Percentiles rank a stretch among this genome's conserved stretches.
phyloP scores from a whole-genome alignment of 164 flowering plant genomes.

The Macadamia tetraphylla region DNA sequence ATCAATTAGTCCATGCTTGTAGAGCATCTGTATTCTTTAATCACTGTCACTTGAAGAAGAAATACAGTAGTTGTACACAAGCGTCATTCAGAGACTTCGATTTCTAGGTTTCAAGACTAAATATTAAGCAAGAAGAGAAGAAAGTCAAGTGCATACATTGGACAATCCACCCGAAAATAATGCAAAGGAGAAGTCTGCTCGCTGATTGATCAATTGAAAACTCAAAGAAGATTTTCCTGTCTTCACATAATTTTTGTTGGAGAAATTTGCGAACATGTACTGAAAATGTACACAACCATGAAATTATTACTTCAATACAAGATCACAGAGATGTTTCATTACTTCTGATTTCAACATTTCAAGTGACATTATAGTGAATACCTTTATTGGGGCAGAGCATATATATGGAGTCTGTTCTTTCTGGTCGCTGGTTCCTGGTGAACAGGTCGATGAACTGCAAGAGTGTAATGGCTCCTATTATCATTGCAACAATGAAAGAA shows the following conservation, averaged over 20 bases:
- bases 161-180: conserved; percentile 49
- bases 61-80: neutral
- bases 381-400: conserved; percentile 61
- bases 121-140: neutral
- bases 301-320: neutral
- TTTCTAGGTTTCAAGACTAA: neutral
- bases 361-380: conserved; percentile 11
- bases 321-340: neutral
- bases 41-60: neutral
- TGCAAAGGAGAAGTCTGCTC: conserved; percentile 56
- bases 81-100: neutral
- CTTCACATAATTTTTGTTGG: conserved; percentile 27
- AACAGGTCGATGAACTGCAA: conserved; percentile 54
- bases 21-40: neutral
- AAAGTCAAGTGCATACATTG: conserved; percentile 23
- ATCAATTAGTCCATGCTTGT: neutral
- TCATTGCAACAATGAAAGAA: neutral
- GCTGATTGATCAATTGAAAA: conserved; percentile 54
- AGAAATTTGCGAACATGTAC: conserved; percentile 36
- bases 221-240: conserved; percentile 42
- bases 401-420: conserved; percentile 32
- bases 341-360: neutral
- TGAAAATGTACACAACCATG: conserved; percentile 10
- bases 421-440: conserved; percentile 19
- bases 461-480: neutral